Evolutionary conservation across 2,329 filamentous ascomycete genomes (phyloP).

Genomic region (Bipolaris sorokiniana): DNA sequence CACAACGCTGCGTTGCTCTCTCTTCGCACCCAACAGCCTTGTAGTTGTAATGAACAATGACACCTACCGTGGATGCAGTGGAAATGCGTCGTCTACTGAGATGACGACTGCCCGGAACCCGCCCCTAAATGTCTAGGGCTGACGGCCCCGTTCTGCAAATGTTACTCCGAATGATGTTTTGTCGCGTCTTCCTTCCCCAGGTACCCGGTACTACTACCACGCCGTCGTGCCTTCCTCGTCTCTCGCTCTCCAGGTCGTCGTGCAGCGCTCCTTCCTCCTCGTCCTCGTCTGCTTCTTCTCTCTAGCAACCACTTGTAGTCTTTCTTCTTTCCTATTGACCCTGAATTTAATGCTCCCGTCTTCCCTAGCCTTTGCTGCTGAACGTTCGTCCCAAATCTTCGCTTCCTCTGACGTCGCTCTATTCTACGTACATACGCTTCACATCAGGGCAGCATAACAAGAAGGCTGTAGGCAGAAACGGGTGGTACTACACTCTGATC

Average conservation of each 20-base stretch:
- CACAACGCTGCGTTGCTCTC: constrained; percentile 35
- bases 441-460: neutral
- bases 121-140: constrained; percentile 11
- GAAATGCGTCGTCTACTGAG: constrained; percentile 25
- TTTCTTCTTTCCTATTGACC: constrained; percentile 16
- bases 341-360: constrained; percentile 17
- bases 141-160: constrained; percentile 7
- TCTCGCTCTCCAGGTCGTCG: constrained; percentile 4
- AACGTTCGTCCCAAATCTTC: constrained; percentile 5
- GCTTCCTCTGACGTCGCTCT: constrained; percentile 8
- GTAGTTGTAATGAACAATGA: constrained; percentile 32
- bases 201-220: constrained; percentile 5
- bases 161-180: constrained; percentile 20
- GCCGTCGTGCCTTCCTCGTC: constrained; percentile 30
- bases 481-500: neutral
- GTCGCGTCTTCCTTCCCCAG: constrained; percentile 18
- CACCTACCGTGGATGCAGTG: constrained; percentile 9
- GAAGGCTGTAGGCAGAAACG: neutral
- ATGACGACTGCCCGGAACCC: constrained; percentile 13
- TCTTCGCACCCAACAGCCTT: constrained; percentile 25
- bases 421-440: constrained; percentile 3
- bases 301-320: constrained; percentile 7
- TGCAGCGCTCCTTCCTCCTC: constrained; percentile 16
- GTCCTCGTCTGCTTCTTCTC: constrained; percentile 9
- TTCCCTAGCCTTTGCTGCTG: constrained; percentile 6